Evolutionary conservation across 1,139 yeast species (phyloP).

Genomic region (Scheffersomyces quercinus): DNA sequence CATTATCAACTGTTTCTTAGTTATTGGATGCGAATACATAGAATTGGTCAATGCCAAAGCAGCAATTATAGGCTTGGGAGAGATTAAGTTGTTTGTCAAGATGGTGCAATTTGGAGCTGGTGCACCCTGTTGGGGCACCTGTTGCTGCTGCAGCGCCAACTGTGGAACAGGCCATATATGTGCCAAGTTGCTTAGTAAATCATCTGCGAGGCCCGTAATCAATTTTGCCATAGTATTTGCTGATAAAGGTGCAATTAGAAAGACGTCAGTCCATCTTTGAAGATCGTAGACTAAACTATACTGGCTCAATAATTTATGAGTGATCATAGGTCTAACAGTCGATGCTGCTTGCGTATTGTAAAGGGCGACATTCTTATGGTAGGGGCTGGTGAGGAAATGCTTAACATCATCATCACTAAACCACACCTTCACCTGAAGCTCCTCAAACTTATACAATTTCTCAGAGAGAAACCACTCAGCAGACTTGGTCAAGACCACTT

Average conservation of each 20-base stretch:
- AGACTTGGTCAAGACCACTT: conserved; percentile 26
- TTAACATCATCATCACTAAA: conserved; percentile 26
- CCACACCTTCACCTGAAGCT: conserved; percentile 30
- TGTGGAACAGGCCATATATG: conserved; percentile 27
- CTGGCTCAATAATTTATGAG: conserved; percentile 13
- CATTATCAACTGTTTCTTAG: conserved; percentile 22
- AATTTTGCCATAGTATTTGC: conserved; percentile 33
- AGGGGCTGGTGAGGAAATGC: conserved; percentile 16
- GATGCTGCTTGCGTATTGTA: conserved; percentile 1
- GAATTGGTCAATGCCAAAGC: conserved; percentile 30
- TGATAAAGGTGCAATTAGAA: conserved; percentile 31
- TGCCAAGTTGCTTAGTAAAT: conserved; percentile 26
- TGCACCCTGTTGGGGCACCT: conserved; percentile 1
- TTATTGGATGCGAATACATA: conserved; percentile 34
- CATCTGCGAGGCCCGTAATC: conserved; percentile 28
- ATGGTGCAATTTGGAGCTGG: conserved; percentile 15
- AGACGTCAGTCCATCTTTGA: conserved; percentile 34
- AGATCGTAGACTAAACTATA: conserved; percentile 22
- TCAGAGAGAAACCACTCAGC: conserved; percentile 30
- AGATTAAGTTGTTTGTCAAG: conserved; percentile 16
- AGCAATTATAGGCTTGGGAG: conserved; percentile 29
- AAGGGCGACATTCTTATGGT: conserved; percentile 4
- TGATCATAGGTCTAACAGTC: neutral
- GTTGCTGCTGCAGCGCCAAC: neutral
- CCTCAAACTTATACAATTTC: conserved; percentile 24